Conservation (phyloP, 805 yeast species). For the Cyberlindnera euphorbiiphila region DNA sequence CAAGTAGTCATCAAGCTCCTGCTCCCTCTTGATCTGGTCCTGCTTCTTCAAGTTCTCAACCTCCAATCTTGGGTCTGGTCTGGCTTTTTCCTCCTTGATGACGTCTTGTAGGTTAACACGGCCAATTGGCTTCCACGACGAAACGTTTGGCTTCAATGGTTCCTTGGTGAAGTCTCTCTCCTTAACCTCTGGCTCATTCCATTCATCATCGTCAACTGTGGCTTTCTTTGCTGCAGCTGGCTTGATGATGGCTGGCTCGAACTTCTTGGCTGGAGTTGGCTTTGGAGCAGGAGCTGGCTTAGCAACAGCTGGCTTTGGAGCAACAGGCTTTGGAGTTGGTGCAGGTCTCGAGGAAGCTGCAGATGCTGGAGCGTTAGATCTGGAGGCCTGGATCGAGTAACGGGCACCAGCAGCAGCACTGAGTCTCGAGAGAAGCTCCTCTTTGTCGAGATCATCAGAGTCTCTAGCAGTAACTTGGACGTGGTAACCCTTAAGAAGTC, state of each 20-base stretch:
- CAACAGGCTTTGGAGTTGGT: constrained; percentile 29
- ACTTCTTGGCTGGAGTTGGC: constrained; percentile 20
- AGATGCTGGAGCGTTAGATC: constrained; percentile 30
- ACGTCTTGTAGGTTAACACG: constrained; percentile 47
- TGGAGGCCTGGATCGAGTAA: constrained; percentile 60
- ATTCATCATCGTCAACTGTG: constrained; percentile 34
- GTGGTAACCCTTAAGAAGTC: constrained; percentile 76
- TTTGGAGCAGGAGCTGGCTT: constrained; percentile 19
- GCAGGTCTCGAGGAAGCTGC: constrained; percentile 29
- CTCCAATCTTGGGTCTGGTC: constrained; percentile 41
- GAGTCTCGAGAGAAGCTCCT: constrained; percentile 69
- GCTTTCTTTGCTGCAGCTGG: constrained; percentile 19
- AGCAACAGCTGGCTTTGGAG: constrained; percentile 20
- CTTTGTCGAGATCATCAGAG: constrained; percentile 79
- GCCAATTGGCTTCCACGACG: constrained; percentile 60
- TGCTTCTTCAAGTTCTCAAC: constrained; percentile 34
- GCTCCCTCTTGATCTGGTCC: constrained; percentile 33
- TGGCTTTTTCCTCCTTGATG: constrained; percentile 39
- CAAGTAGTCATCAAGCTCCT: constrained; percentile 32
- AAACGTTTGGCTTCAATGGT: constrained; percentile 39
- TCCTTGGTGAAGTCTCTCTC: constrained; percentile 48
- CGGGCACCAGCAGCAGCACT: constrained; percentile 95
- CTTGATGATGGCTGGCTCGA: constrained; percentile 23
- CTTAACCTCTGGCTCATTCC: constrained; percentile 43
- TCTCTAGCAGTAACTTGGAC: constrained; percentile 97